Percentiles rank a stretch among this genome's conserved stretches.
Conservation (phyloP, 2,329 filamentous ascomycete genomes). For the Neonectria magnoliae region DNA sequence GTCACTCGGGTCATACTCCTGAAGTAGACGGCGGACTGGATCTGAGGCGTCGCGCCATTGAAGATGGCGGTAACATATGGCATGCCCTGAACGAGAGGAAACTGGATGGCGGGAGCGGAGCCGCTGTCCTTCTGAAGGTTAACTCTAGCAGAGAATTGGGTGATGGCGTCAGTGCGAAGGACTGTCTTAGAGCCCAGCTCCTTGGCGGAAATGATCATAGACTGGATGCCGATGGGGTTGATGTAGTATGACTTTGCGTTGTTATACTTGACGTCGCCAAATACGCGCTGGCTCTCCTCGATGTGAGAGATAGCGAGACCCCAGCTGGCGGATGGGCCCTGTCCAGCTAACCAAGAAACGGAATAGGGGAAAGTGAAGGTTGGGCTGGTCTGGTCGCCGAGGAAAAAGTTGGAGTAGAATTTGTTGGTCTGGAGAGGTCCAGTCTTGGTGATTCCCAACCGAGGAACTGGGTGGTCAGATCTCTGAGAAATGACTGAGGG, state of each 20-base stretch:
- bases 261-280: conserved; percentile 65
- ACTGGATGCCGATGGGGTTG: conserved; percentile 85
- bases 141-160: conserved; percentile 71
- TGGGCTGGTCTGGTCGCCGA: conserved; percentile 75
- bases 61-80: conserved; percentile 85
- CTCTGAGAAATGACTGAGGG: conserved; percentile 58
- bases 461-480: conserved; percentile 67
- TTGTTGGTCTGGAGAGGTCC: conserved; percentile 78
- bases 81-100: conserved; percentile 91
- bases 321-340: conserved; percentile 72
- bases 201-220: conserved; percentile 79
- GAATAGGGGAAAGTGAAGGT: conserved; percentile 82
- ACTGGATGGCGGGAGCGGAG: conserved; percentile 71
- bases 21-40: conserved; percentile 82
- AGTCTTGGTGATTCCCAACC: conserved; percentile 58
- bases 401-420: conserved; percentile 83
- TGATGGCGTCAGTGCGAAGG: conserved; percentile 64
- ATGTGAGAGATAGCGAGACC: conserved; percentile 82
- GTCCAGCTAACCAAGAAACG: conserved; percentile 73
- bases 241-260: conserved; percentile 77
- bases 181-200: conserved; percentile 73
- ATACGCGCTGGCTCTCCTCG: conserved; percentile 73
- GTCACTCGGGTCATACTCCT: conserved; percentile 68
- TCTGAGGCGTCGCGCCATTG: conserved; percentile 72
- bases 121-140: conserved; percentile 68